Evolutionary conservation across 495 filamentous ascomycete genomes (phyloP), one percentile per base, ranked within the genome.

Genomic region (Lentithecium fluviatile): DNA sequence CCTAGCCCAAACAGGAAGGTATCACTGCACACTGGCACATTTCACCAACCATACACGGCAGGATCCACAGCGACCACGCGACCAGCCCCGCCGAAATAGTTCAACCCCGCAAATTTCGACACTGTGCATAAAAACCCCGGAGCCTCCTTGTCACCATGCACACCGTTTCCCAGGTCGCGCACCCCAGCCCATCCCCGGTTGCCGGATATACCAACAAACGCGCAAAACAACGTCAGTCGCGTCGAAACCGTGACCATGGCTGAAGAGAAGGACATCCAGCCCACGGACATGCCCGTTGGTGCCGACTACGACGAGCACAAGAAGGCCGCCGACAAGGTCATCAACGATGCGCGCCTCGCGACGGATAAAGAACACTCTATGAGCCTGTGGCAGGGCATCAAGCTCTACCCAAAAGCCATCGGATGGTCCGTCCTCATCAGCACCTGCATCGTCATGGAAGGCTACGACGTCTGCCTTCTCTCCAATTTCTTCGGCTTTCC

Each of bases 391-490:
- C 68, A 70, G 46, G 64, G 65, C 52, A 51, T 67, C 1, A 67
- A 60, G 55, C 42, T 66, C 12, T 75, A 73, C 45, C 73, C 71
- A 0, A 72, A 75, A 52, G 73, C 73, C 7, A 65, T 73, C 13
- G 62, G 17, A 8, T 75, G 73, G 73, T 65, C 58, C 11, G 45
- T 74, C 20, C 49, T 78, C 19, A 66, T 79, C 32, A 77, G 71
- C 13, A 72, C 71, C 11, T 69, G 70, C 10, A 69, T 76, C 8
- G 69, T 76, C 42, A 80, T 80, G 78, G 75, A 77, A 52, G 75
- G 72, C 20, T 80, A 74, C 61, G 77, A 80, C 60, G 62, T 71
- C 1, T 62, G 64, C 23, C 56, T 76, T 1, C 53, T 78, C 26
- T 61, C 59, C 48, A 67, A 58, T 45, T 72, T 80, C 46, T 73